Evolutionary conservation across 140 eudicot genomes (phyloP).

Genomic region (Erigeron philadelphicus): DNA sequence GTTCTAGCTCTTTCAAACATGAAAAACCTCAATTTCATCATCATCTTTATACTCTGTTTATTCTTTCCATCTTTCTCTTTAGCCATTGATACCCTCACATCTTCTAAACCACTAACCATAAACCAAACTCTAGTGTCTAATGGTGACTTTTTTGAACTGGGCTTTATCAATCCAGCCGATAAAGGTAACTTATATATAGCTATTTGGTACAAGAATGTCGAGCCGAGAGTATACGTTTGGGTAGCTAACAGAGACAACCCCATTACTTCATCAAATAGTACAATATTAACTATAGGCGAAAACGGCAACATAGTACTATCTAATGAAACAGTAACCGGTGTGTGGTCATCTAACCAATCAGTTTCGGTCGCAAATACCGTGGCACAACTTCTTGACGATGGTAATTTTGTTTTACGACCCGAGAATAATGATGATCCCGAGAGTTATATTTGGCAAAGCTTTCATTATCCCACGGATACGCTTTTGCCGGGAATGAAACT

Average conservation of each 20-base stretch:
- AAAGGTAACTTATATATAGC: slow-evolving; percentile 42
- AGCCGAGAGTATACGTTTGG: slow-evolving; percentile 44
- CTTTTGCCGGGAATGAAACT: slow-evolving; percentile 77
- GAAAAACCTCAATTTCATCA: slow-evolving; percentile 23
- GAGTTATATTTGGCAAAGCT: slow-evolving; percentile 66
- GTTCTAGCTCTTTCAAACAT: slow-evolving; percentile 6
- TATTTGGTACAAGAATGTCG: slow-evolving; percentile 61
- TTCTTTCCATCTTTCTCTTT: slow-evolving; percentile 11
- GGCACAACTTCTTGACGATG: slow-evolving; percentile 41
- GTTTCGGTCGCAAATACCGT: slow-evolving; percentile 27
- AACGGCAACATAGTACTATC: slow-evolving; percentile 38
- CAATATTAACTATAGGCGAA: slow-evolving; percentile 24
- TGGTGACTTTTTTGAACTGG: slow-evolving; percentile 39
- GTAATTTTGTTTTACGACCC: slow-evolving; percentile 13
- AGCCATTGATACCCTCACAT: slow-evolving; percentile 43
- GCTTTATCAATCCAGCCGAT: slow-evolving; percentile 46
- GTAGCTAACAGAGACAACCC: slow-evolving; percentile 71
- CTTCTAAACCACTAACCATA: slow-evolving; percentile 31
- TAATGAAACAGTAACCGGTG: slow-evolving; percentile 1
- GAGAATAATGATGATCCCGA: slow-evolving; percentile 31
- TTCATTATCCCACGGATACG: slow-evolving; percentile 71
- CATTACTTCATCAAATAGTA: slow-evolving; percentile 32
- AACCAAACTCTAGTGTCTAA: slow-evolving; percentile 56
- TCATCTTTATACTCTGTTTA: slow-evolving; percentile 26
- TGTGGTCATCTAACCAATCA: slow-evolving; percentile 49